phyloP scores from a whole-genome alignment of 495 filamentous ascomycete genomes.

The Penicillium angulare region DNA sequence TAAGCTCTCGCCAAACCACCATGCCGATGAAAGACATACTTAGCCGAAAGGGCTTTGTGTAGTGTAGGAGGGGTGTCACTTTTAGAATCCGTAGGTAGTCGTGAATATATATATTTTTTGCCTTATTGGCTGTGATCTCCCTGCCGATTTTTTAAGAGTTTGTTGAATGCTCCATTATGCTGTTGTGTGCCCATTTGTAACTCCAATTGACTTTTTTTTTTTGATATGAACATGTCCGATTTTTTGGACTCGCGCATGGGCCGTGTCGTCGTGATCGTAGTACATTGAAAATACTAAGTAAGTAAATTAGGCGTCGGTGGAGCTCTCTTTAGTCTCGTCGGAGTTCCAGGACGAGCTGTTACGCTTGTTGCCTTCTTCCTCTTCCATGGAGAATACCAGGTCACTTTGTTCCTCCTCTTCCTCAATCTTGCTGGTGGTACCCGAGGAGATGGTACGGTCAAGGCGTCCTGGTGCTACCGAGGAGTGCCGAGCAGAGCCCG shows the following conservation, averaged over 20 bases:
- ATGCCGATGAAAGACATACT: not conserved
- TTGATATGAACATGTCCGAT: slow-evolving; percentile 22
- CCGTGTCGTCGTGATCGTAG: slow-evolving; percentile 22
- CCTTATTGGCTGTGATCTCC: not conserved
- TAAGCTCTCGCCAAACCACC: not conserved
- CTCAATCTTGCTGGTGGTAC: slow-evolving; percentile 65
- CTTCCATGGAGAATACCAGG: slow-evolving; percentile 81
- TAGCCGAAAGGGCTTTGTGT: not conserved
- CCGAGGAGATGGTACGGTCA: slow-evolving; percentile 45
- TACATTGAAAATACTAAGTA: slow-evolving; percentile 1
- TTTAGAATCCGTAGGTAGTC: too few species aligned
- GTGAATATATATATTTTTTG: slow-evolving; percentile 3
- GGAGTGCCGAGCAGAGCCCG: slow-evolving; percentile 41
- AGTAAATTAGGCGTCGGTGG: slow-evolving; percentile 16
- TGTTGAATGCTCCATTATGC: slow-evolving; percentile 22
- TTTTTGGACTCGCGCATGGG: slow-evolving; percentile 8
- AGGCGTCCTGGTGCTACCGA: slow-evolving; percentile 34
- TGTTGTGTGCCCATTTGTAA: slow-evolving; percentile 19
- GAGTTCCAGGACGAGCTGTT: slow-evolving; percentile 35
- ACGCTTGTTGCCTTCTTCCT: slow-evolving; percentile 56
- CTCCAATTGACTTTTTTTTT: slow-evolving; percentile 22
- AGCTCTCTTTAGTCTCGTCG: slow-evolving; percentile 24
- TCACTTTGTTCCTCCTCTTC: slow-evolving; percentile 60
- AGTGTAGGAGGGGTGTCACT: too few species aligned
- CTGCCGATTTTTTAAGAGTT: not conserved